Conservation (phyloP, 164 flowering plant genomes). For the Vitis cinerea region DNA sequence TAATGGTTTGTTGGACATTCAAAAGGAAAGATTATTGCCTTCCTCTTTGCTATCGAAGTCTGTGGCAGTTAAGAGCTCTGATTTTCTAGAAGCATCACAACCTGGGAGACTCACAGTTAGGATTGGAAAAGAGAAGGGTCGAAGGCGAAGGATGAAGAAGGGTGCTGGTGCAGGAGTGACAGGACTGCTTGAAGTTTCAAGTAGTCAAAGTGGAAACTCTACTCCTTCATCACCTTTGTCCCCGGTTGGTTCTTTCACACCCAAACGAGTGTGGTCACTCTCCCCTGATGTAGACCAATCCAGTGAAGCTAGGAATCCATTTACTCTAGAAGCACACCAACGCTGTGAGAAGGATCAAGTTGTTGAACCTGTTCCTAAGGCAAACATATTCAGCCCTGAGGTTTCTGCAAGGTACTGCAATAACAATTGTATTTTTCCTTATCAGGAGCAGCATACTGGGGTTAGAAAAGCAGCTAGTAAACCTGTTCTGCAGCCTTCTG, state of each 20-base stretch:
- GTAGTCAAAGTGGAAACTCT: conserved; percentile 96
- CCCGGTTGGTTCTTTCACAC: conserved; percentile 43
- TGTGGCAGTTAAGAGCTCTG: conserved; percentile 25
- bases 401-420: conserved; percentile 15
- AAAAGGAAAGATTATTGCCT: conserved; percentile 18
- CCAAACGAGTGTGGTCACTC: conserved; percentile 22
- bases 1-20: conserved; percentile 7
- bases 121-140: conserved; percentile 51
- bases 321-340: conserved; percentile 18
- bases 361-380: conserved; percentile 13
- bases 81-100: conserved; percentile 30
- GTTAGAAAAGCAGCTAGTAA: conserved; percentile 25
- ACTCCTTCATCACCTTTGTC: conserved; percentile 91
- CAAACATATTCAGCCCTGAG: conserved; percentile 14
- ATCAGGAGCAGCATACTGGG: conserved; percentile 27
- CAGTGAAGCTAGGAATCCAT: conserved; percentile 29
- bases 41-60: conserved; percentile 27
- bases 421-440: conserved; percentile 11
- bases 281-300: conserved; percentile 38
- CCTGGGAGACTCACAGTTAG: conserved; percentile 47
- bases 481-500: conserved; percentile 55
- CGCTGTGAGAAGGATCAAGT: conserved; percentile 17
- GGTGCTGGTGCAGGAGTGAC: conserved; percentile 33
- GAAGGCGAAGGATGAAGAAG: conserved; percentile 57
- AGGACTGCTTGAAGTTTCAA: conserved; percentile 57